Evolutionary conservation across 1,284 basidiomycete species (phyloP).

Genomic region (Cutaneotrichosporon cavernicola): DNA sequence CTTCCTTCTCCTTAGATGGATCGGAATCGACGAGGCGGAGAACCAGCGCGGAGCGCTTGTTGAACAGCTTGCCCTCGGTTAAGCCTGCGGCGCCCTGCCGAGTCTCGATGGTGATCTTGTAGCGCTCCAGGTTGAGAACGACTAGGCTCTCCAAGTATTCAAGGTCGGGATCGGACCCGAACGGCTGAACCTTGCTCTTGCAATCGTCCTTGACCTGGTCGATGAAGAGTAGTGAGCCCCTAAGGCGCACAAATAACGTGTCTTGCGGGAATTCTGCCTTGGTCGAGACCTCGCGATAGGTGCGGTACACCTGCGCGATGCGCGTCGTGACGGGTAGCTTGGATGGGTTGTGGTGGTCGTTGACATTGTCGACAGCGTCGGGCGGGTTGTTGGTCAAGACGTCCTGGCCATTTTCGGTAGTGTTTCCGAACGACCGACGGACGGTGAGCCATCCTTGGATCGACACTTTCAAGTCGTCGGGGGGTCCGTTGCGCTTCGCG

Average conservation of each 20-base stretch:
- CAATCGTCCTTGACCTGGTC: slow-evolving; percentile 62
- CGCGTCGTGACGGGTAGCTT: slow-evolving; percentile 58
- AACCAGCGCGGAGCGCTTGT: slow-evolving; percentile 81
- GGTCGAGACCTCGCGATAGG: slow-evolving; percentile 45
- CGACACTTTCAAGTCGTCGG: slow-evolving; percentile 18
- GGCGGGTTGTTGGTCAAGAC: slow-evolving; percentile 10
- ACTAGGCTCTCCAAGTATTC: slow-evolving; percentile 9
- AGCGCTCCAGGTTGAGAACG: slow-evolving; percentile 65
- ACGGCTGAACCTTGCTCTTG: slow-evolving; percentile 72
- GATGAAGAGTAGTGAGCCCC: slow-evolving; percentile 81
- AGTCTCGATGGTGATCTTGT: slow-evolving; percentile 71
- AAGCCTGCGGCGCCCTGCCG: slow-evolving; percentile 56
- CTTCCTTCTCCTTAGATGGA: slow-evolving; percentile 29
- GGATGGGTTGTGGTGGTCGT: slow-evolving; percentile 54
- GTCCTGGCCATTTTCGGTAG: neutral
- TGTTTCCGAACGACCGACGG: slow-evolving; percentile 72
- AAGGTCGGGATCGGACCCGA: neutral
- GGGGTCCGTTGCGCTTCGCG: slow-evolving; percentile 20
- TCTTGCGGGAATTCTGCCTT: slow-evolving; percentile 71
- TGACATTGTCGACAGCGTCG: slow-evolving; percentile 19
- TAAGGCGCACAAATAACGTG: slow-evolving; percentile 82
- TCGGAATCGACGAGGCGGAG: slow-evolving; percentile 57
- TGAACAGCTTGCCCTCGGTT: slow-evolving; percentile 72
- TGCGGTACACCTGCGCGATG: slow-evolving; percentile 17
- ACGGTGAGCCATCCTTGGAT: slow-evolving; percentile 75